These are phyloP conservation scores for Digitaria exilis DNA, from an alignment of 202 grass and related monocot species.

Conservation along the genomic window DNA sequence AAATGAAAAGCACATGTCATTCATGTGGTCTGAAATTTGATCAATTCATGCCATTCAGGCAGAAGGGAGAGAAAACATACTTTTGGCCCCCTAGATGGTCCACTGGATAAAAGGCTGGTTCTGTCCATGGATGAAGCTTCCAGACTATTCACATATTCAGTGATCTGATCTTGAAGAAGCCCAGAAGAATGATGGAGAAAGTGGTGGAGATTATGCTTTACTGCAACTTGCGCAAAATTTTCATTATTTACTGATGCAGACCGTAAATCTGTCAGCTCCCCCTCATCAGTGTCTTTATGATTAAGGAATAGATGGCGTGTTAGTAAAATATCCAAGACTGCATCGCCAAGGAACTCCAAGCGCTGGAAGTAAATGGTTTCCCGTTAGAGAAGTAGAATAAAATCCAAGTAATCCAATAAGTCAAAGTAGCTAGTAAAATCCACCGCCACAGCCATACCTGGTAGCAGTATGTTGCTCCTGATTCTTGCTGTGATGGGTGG, in stretches of 20 bases:
- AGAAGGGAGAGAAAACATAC: slow-evolving; percentile 44
- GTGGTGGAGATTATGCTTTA: slow-evolving; percentile 73
- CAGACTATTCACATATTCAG: slow-evolving; percentile 64
- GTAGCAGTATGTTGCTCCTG: slow-evolving; percentile 68
- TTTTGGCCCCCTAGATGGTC: slow-evolving; percentile 66
- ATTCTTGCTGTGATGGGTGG: slow-evolving; percentile 82
- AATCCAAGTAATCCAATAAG: slow-evolving; percentile 13
- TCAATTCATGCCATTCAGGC: background rate
- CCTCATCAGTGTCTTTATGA: slow-evolving; percentile 74
- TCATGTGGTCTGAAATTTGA: background rate
- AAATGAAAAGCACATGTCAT: slow-evolving; percentile 3
- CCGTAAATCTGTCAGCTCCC: slow-evolving; percentile 87
- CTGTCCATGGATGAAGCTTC: slow-evolving; percentile 50
- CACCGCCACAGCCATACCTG: slow-evolving; percentile 49
- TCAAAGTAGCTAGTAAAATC: slow-evolving; percentile 31
- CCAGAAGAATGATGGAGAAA: slow-evolving; percentile 79
- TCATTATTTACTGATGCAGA: slow-evolving; percentile 94
- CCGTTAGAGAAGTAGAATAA: slow-evolving; percentile 33
- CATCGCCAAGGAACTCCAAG: slow-evolving; percentile 94
- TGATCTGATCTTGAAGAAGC: slow-evolving; percentile 66
- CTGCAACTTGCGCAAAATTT: slow-evolving; percentile 85
- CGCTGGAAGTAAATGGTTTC: slow-evolving; percentile 52
- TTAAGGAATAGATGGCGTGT: slow-evolving; percentile 68
- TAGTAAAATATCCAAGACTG: slow-evolving; percentile 86
- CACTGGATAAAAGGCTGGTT: slow-evolving; percentile 42